Conservation (phyloP, 768 basidiomycete genomes). For the Kwoniella sp. region DNA sequence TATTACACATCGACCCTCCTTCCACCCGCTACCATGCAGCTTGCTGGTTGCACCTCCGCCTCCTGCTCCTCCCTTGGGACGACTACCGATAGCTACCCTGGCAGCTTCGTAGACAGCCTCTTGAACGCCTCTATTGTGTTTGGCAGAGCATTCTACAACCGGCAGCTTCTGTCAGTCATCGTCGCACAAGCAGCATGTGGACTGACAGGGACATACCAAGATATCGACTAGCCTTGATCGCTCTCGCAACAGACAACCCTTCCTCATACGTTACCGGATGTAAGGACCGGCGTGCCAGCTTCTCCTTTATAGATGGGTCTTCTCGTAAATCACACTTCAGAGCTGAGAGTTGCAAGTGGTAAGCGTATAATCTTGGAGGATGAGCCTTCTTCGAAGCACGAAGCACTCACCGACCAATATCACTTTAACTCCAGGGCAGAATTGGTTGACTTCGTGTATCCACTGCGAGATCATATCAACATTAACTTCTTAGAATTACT, state of each 20-base stretch:
- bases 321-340: constrained; percentile 95
- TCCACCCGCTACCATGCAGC: constrained; percentile 2
- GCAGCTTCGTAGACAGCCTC: constrained; percentile 85
- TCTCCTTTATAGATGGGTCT: constrained; percentile 70
- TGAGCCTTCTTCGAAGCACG: constrained; percentile 2
- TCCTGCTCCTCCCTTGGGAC: constrained; percentile 37
- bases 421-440: constrained; percentile 94
- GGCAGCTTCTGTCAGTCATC: neutral
- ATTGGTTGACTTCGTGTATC: constrained; percentile 84
- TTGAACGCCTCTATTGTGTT: constrained; percentile 89
- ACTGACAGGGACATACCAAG: constrained; percentile 64
- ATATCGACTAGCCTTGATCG: constrained; percentile 68
- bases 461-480: constrained; percentile 62
- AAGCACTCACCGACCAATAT: constrained; percentile 77
- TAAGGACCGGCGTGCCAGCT: constrained; percentile 68
- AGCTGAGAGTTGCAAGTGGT: constrained; percentile 63
- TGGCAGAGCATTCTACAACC: constrained; percentile 85
- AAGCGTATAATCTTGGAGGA: too few species aligned
- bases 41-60: constrained; percentile 20
- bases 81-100: constrained; percentile 40
- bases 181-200: neutral
- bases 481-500: too few species aligned
- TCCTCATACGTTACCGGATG: constrained; percentile 89
- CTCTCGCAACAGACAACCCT: constrained; percentile 65
- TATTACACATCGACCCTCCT: constrained; percentile 29